Evolutionary conservation across 371 early-diverging fungal genomes (phyloP).

Genomic region (Amoeboaphelidium protococcarum): DNA sequence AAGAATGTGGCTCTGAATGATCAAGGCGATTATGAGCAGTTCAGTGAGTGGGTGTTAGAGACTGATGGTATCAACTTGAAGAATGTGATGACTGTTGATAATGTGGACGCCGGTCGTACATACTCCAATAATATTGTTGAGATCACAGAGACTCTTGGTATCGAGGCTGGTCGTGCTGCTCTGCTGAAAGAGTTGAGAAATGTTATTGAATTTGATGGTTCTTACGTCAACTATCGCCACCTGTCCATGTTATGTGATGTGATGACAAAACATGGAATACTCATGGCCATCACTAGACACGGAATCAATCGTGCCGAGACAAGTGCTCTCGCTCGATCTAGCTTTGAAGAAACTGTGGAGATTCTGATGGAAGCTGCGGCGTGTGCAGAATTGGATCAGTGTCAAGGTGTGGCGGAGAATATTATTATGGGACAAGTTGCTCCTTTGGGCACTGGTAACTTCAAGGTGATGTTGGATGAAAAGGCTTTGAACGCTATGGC

Average conservation of each 20-base stretch:
- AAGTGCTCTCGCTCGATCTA: constrained; percentile 87
- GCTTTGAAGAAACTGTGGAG: constrained; percentile 99
- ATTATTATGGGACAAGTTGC: constrained; percentile 97
- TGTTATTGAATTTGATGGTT: constrained; percentile 94
- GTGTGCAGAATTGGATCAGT: constrained; percentile 73
- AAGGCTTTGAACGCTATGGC: constrained; percentile 3
- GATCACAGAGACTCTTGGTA: constrained; percentile 81
- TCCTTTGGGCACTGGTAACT: constrained; percentile 90
- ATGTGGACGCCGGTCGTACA: constrained; percentile 53
- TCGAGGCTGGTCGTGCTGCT: constrained; percentile 88
- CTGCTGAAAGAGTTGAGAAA: constrained; percentile 74
- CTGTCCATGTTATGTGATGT: constrained; percentile 87
- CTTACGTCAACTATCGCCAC: constrained; percentile 98
- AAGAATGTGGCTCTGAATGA: constrained; percentile 20
- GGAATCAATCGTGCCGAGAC: constrained; percentile 95
- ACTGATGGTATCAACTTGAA: constrained; percentile 89
- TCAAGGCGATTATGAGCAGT: constrained; percentile 33
- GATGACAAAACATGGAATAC: constrained; percentile 84
- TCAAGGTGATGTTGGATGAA: constrained; percentile 36
- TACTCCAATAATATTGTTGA: constrained; percentile 84
- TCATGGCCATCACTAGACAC: constrained; percentile 98
- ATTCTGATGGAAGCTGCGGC: constrained; percentile 94
- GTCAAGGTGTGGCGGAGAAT: constrained; percentile 90
- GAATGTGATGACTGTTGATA: constrained; percentile 56
- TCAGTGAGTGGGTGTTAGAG: constrained; percentile 64